phyloP scores from a whole-genome alignment of 1,139 yeast species.

The Lodderomyces parapsilosis region DNA sequence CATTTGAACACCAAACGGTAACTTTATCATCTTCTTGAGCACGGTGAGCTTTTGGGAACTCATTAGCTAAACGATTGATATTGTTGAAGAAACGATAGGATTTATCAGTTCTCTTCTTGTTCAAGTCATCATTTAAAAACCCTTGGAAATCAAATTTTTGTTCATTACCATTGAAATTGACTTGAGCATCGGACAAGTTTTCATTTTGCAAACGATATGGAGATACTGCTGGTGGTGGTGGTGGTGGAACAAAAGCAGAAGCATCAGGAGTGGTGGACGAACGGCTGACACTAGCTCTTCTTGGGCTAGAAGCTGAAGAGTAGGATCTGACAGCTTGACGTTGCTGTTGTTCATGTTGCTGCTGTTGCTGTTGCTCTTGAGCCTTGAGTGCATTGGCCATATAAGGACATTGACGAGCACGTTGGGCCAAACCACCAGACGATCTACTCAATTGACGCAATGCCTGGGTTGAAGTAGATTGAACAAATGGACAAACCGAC shows the following conservation, averaged over 20 bases:
- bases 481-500: slow-evolving; percentile 83
- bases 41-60: slow-evolving; percentile 91
- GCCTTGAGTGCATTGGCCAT: slow-evolving; percentile 73
- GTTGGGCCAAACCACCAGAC: slow-evolving; percentile 49
- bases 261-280: slow-evolving; percentile 18
- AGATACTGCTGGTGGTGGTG: slow-evolving; percentile 21
- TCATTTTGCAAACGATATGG: slow-evolving; percentile 34
- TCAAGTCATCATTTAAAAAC: slow-evolving; percentile 59
- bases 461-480: slow-evolving; percentile 62
- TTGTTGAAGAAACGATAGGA: slow-evolving; percentile 96
- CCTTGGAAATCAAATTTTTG: slow-evolving; percentile 63
- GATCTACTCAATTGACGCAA: slow-evolving; percentile 50
- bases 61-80: slow-evolving; percentile 91
- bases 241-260: slow-evolving; percentile 7
- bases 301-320: slow-evolving; percentile 57
- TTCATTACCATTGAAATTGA: slow-evolving; percentile 41
- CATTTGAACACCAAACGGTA: slow-evolving; percentile 98
- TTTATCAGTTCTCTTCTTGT: slow-evolving; percentile 78
- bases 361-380: slow-evolving; percentile 21
- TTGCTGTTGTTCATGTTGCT: slow-evolving; percentile 18
- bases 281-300: slow-evolving; percentile 46
- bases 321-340: slow-evolving; percentile 33
- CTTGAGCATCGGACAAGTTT: slow-evolving; percentile 27
- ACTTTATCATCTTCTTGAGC: slow-evolving; percentile 74
- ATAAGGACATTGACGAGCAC: slow-evolving; percentile 82